Percentiles rank a stretch among this genome's conserved stretches.
phyloP scores from a whole-genome alignment of 257 asterid species.

The Gentiana macrophylla region DNA sequence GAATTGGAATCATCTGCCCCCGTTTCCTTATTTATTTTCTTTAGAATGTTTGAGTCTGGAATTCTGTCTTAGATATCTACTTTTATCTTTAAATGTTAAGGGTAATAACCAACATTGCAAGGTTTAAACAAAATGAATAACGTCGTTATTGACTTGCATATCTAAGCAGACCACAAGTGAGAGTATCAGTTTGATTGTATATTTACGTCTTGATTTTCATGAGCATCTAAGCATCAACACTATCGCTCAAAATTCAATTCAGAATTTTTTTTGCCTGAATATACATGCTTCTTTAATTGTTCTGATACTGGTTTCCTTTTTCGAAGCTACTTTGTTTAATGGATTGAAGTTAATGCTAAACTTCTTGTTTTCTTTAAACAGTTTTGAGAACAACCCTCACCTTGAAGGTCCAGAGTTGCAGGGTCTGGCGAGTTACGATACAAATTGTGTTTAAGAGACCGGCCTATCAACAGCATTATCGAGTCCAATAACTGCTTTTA shows the following conservation, averaged over 20 bases:
- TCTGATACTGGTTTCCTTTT: not conserved
- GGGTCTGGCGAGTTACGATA: constrained; percentile 83
- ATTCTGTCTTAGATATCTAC: too few relatives aligned
- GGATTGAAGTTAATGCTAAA: not conserved
- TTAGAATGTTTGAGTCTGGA: too few relatives aligned
- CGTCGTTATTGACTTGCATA: too few relatives aligned
- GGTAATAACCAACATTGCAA: too few relatives aligned
- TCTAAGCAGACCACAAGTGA: too few relatives aligned
- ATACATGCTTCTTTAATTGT: not conserved
- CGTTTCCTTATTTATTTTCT: not conserved
- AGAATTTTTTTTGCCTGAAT: too few relatives aligned
- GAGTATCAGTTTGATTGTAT: too few relatives aligned
- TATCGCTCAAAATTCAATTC: too few relatives aligned
- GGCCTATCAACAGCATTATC: constrained; percentile 3
- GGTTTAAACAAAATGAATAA: too few relatives aligned
- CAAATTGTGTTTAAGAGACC: constrained; percentile 51
- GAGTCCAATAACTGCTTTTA: not conserved
- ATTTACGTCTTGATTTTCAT: too few relatives aligned
- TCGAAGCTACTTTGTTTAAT: not conserved
- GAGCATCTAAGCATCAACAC: too few relatives aligned
- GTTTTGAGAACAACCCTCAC: constrained; percentile 79
- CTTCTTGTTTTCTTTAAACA: constrained; percentile 2
- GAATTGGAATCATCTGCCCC: not conserved
- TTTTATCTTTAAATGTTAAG: not conserved
- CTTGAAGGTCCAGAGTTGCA: constrained; percentile 86